Evolutionary conservation across 2,329 filamentous ascomycete species (phyloP), one percentile per base, ranked within the genome.

Genomic region (Apiospora malaysiana): DNA sequence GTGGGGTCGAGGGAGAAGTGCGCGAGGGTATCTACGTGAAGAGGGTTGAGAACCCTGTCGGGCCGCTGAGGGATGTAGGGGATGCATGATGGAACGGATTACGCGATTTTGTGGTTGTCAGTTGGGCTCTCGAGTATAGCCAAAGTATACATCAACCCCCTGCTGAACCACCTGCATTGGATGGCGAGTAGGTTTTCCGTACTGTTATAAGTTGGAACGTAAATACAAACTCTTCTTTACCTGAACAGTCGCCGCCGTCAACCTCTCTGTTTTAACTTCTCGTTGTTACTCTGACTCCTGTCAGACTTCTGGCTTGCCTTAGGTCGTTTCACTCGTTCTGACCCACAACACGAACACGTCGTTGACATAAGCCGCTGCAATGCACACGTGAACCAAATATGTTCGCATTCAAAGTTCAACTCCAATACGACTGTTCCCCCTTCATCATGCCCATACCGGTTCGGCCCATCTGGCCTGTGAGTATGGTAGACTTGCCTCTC

Each of bases 391-490:
- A 45, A 18, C 42, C 5, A 25, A 10, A n/a, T 14, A 4, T 23
- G n/a, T 9, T 9, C 21, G 46, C 4, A 9, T 21, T 23, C 21
- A 9, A 12, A n/a, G 6, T 6, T 63, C 32, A 69, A 2, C 7
- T 49, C 70, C 70, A 71, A 21, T 69, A 71, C 21, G 70, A 67
- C 23, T 56, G 51, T 25, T 71, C 70, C 7, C 59, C 68, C 18
- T 40, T 65, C 56, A 69, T 45, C 70, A 71, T 69, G 1, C 70
- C 70, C 23, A 46, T 67, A 0, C 67, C 65, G 4, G 43, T 46
- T 32, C 70, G 69, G 2, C 70, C 67, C 70, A 71, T 71, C 67
- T 71, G 70, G 5, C 70, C 70, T 7, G 70, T 71, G 16, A 71
- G 67, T 10, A 69, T 43, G 2, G 67, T 71, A 6, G 70, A 71